Base-by-base conservation (phyloP, 2,329 filamentous ascomycete species). In the Aspergillus versicolor region DNA sequence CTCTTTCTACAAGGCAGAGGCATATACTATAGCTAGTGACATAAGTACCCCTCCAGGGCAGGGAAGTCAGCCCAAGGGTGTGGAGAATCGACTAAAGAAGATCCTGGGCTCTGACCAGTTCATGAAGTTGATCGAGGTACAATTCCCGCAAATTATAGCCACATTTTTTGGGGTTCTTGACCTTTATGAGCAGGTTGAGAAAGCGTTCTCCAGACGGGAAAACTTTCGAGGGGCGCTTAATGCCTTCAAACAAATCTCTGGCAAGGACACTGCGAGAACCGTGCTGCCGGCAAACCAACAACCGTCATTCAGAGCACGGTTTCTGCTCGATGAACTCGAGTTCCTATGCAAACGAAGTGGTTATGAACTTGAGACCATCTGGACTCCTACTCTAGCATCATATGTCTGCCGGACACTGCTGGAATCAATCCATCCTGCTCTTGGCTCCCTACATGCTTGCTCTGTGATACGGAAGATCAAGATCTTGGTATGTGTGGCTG, bases 381-480 rank as follows among this genome's bases (percentile, higher is more conserved):
- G 91, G 90, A 90, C 87, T 0, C 84, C 91, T 5, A 82, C 89
- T 3, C 77, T 92, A 41, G 86, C 92, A 50, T 84, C 88, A 0
- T 88, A 87, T 57, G 83, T 95, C 24, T 86, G 89, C 52, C 86
- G 95, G 51, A 88, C 84, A 61, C 81, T 99, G 3, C 79, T 99
- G 54, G 89, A 91, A 69, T 88, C 87, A 1, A 88, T 97, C 17
- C 88, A 95, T 67, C 84, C 88, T 19, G 90, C 92, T 0, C 78
- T 97, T 5, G 95, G 94, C 0, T 89, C 94, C 19, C 79, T 97
- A 5, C 90, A 97, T 72, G 89, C 90, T 38, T 94, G 91, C 70
- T 88, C 91, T 2, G 86, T 96, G 3, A 82, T 99, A 51, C 87
- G 92, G 40, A 96, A 95, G 69, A 82, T 97, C 46, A 84, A 92